Percentiles rank a stretch among this genome's conserved stretches.
Evolutionary conservation across 1,284 basidiomycete genomes (phyloP).

Genomic region (Malassezia sympodialis): DNA sequence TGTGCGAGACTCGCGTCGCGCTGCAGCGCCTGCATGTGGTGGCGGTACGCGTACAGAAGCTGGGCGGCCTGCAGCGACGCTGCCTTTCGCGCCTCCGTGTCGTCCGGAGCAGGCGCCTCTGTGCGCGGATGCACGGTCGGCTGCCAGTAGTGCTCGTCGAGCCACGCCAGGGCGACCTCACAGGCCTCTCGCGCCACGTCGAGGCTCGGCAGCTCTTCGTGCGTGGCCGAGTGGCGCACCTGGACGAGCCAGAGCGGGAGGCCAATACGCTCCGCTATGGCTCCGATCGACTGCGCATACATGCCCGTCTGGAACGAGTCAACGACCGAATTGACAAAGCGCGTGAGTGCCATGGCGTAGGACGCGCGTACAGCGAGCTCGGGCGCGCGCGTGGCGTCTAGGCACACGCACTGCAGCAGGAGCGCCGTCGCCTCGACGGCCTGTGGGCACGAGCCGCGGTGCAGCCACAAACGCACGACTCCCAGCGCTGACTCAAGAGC

Average conservation of each 20-base stretch:
- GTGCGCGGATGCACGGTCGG: slow-evolving; percentile 2
- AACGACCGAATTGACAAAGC: slow-evolving; percentile 69
- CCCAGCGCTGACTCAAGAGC: slow-evolving; percentile 14
- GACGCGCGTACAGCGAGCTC: slow-evolving; percentile 24
- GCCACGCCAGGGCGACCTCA: slow-evolving; percentile 43
- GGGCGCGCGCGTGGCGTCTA: slow-evolving; percentile 22
- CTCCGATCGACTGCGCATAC: slow-evolving; percentile 72
- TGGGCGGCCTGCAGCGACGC: slow-evolving; percentile 15
- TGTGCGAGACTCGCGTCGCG: slow-evolving; percentile 28
- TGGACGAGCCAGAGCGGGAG: slow-evolving; percentile 86
- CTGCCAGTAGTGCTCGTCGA: slow-evolving; percentile 17
- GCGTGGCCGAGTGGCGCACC: slow-evolving; percentile 83
- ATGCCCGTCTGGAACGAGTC: slow-evolving; percentile 78
- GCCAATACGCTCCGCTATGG: slow-evolving; percentile 73
- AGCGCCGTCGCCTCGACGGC: slow-evolving; percentile 40
- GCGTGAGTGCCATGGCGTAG: slow-evolving; percentile 34
- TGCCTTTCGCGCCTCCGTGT: slow-evolving; percentile 3
- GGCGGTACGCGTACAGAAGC: slow-evolving; percentile 25
- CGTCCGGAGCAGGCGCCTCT: background rate
- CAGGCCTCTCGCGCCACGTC: slow-evolving; percentile 67
- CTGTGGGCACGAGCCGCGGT: slow-evolving; percentile 36
- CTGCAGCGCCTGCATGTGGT: slow-evolving; percentile 24
- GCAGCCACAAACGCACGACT: slow-evolving; percentile 36
- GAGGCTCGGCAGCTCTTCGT: slow-evolving; percentile 84
- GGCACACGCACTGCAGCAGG: slow-evolving; percentile 28